Base-by-base conservation (phyloP, 176 grass and related monocot genomes). In the Eremochloa ophiuroides region DNA sequence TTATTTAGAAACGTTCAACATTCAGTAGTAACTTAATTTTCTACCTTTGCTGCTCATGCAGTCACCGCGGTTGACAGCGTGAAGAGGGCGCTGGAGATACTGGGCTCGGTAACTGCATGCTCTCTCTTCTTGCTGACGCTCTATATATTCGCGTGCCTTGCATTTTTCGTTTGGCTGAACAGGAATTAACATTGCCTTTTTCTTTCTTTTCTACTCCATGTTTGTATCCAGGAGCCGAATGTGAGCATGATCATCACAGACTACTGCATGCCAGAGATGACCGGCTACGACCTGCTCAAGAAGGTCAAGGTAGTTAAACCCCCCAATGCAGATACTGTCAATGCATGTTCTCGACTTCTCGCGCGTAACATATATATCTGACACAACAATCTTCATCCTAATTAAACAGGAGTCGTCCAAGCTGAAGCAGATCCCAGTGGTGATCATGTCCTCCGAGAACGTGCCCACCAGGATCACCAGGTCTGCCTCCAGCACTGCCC, bases 221-320 rank as follows among this genome's bases (percentile, higher is more conserved):
- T 23, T 9, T 29, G 4, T 22, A 34, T 56, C 13, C 17, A 87
- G 86, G 80, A 78, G 66, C 80, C 80, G 7, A 88, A 88, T 44
- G 86, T 83, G 58, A 65, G 86, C 43, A 83, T 88, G 85, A 87
- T 87, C 66, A 87, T 87, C 80, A 87, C 85, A 7, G 85, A 87
- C 85, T 83, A 87, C 74, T 83, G 73, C 56, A 88, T 88, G 86
- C 86, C 86, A 8, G 86, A 78, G 80, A 88, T 88, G 86, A 88
- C 86, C 3, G 80, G 80, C 9, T 88, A 88, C 67, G 86, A 88
- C 20, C 80, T 83, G 34, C 86, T 78, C 58, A 88, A 73, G 74
- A 88, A 83, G 74, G 26, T 88, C 58, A 88, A 88, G 86, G 86
- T 83, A 81, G 55, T 29, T 28, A 29, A n/a, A n/a, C n/a, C n/a